Base-by-base conservation (phyloP, 768 basidiomycete genomes). In the Termitomyces sp. region DNA sequence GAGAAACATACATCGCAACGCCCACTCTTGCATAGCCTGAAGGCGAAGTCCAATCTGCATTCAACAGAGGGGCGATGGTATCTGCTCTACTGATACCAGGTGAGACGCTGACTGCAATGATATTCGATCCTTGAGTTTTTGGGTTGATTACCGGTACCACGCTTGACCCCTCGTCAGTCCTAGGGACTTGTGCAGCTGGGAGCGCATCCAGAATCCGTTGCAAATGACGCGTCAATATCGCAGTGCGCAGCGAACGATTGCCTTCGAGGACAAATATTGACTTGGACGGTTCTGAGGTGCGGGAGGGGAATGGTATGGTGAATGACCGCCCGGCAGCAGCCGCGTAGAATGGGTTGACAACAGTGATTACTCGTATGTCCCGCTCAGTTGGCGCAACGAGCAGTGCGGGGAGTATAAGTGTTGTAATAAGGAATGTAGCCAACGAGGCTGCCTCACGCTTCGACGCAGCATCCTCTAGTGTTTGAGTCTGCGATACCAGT, bases 331-430 rank as follows among this genome's bases (percentile, higher is more conserved):
- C 78, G 3, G 83, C 76, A 0, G 91, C 88, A 1, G 95, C 92
- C 2, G 93, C 87, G 65, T 96, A 97, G 64, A 93, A 92, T 2
- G 93, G 93, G 59, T 94, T 93, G 68, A 95, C 81, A 42, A 94
- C 78, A 57, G 86, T 87, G 68, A 98, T 76, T 62, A 97, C 83
- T n/a, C 95, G 88, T 44, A 97, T 92, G 62, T 95, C 91, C 37
- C 94, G 81, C 68, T 95, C 94, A n/a, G 81, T 78, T 0, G 94
- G 93, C 0, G 91, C 88, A 27, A 89, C 84, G 16, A 97, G 83
- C 4, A 96, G 75, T 31, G 82, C 78, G 2, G 94, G 93, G 0
- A 96, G 80, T 0, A 97, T 78, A 6, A 91, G 76, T 1, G 93
- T 95, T 7, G 83, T 78, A 6, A 95, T 79, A 57, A 94, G 75